A percentile compares a stretch with the other conserved stretches of the same genome.
These are phyloP conservation scores for Triticum dicoccoides DNA, from an alignment of 176 grass and related monocot genomes.

Conservation along the genomic window DNA sequence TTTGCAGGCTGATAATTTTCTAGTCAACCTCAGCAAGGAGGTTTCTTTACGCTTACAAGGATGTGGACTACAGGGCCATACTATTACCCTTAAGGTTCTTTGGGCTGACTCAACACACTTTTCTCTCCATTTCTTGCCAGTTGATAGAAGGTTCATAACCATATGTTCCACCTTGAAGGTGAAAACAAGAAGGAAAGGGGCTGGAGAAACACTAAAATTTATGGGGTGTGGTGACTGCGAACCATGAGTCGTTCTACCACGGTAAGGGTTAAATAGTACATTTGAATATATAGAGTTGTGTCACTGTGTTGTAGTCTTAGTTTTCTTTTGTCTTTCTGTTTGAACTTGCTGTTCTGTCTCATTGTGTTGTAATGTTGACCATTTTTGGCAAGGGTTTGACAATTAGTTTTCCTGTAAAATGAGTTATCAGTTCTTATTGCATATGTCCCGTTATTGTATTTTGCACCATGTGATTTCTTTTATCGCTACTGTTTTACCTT, in stretches of 20 bases:
- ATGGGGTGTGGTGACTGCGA: slow-evolving; percentile 95
- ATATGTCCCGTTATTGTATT: background rate
- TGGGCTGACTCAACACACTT: too few species aligned
- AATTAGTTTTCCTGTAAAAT: slow-evolving; percentile 20
- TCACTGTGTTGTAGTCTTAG: background rate
- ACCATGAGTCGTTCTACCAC: slow-evolving; percentile 80
- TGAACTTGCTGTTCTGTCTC: slow-evolving; percentile 9
- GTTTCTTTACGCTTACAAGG: too few species aligned
- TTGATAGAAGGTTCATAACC: too few species aligned
- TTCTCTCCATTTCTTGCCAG: too few species aligned
- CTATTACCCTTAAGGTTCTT: too few species aligned
- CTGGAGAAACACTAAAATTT: too few species aligned
- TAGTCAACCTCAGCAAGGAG: too few species aligned
- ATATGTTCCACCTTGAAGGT: too few species aligned
- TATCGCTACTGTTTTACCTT: slow-evolving; percentile 12
- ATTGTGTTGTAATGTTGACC: background rate
- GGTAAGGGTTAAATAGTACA: slow-evolving; percentile 42
- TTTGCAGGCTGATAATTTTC: too few species aligned
- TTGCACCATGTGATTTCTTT: background rate
- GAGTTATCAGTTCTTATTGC: background rate
- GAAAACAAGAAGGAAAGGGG: too few species aligned
- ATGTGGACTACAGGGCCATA: too few species aligned
- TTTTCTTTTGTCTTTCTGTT: background rate
- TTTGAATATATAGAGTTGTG: background rate
- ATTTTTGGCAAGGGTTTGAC: background rate